Conservation (phyloP, 176 grass and related monocot species). For the Lolium multiflorum region DNA sequence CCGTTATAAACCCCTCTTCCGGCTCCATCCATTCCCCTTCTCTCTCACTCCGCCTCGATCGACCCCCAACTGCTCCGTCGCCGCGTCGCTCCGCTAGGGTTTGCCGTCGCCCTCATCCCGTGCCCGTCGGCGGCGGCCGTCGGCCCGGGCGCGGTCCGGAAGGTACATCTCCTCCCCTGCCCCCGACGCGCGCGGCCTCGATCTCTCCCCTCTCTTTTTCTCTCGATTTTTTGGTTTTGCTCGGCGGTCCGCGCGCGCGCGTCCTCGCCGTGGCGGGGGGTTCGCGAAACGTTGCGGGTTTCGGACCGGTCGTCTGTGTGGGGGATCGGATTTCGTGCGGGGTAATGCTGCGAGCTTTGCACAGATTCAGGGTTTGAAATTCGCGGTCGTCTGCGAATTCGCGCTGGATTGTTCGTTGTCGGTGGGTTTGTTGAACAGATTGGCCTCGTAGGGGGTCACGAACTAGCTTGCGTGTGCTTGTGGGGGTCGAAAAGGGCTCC, state of each 20-base stretch:
- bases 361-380: neutral
- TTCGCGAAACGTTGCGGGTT: neutral
- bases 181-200: neutral
- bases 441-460: neutral
- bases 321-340: neutral
- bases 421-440: neutral
- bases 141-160: neutral
- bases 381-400: neutral
- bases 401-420: neutral
- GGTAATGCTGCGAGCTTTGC: neutral
- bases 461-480: neutral
- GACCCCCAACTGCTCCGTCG: neutral
- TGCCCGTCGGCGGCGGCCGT: conserved; percentile 6
- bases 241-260: too few relatives aligned
- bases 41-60: conserved; percentile 6
- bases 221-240: neutral
- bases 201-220: neutral
- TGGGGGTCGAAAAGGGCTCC: neutral
- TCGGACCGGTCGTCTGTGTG: too few relatives aligned
- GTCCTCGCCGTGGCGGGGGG: neutral
- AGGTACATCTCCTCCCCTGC: conserved; percentile 3
- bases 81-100: conserved; percentile 46
- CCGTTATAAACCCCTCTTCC: conserved; percentile 51
- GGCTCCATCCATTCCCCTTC: neutral
- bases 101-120: neutral